Evolutionary conservation across 2,329 filamentous ascomycete species (phyloP).

Genomic region (Trichocomaceae sp.): DNA sequence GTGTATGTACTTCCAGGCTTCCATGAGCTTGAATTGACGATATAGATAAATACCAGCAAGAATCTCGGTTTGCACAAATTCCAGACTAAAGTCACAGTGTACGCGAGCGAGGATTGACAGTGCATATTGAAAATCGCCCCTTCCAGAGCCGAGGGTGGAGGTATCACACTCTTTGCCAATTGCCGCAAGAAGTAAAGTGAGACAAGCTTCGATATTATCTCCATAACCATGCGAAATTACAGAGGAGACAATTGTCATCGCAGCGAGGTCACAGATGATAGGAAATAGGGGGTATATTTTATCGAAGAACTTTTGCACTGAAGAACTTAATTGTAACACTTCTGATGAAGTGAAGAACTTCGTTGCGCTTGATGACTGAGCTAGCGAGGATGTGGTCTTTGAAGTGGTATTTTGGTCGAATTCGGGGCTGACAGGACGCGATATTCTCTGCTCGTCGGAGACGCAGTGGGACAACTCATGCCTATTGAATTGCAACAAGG

Average conservation of each 20-base stretch:
- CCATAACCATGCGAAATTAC: neutral
- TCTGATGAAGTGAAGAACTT: no score
- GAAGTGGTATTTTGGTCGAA: no score
- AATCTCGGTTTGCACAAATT: neutral
- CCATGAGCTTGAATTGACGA: neutral
- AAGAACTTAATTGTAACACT: neutral
- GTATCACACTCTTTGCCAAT: neutral
- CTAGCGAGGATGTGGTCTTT: no score
- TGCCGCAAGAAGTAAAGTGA: neutral
- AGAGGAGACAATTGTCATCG: neutral
- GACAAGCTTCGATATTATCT: neutral
- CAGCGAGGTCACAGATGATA: conserved; percentile 1
- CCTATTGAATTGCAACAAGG: no score
- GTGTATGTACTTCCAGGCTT: neutral
- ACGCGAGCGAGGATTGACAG: neutral
- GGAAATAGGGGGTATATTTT: conserved; percentile 1
- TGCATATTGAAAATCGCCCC: no score
- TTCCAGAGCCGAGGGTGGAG: no score
- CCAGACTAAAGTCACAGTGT: conserved; percentile 1
- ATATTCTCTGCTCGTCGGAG: no score
- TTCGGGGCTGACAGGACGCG: no score
- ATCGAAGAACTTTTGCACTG: conserved; percentile 1
- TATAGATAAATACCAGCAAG: neutral
- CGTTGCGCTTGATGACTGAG: no score
- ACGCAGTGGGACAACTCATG: no score